Percentiles rank a stretch among this genome's conserved stretches.
These are phyloP conservation scores for Spiraea crenata DNA, from an alignment of 331 rosid genomes.

Conservation along the genomic window DNA sequence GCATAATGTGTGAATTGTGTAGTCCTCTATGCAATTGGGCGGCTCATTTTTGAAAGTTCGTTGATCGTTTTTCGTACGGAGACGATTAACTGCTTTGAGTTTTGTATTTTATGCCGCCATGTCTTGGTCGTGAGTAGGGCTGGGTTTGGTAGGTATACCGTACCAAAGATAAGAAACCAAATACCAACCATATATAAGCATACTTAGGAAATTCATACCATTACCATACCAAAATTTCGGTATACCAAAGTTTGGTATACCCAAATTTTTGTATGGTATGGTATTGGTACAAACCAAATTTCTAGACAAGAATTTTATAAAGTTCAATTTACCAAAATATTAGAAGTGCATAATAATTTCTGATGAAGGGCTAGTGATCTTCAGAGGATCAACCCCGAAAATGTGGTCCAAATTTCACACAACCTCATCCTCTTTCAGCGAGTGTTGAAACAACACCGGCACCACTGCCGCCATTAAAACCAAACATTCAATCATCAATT, in stretches of 20 bases:
- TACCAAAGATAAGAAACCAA: too few relatives aligned
- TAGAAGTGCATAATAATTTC: neutral
- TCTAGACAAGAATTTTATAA: too few relatives aligned
- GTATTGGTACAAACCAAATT: too few relatives aligned
- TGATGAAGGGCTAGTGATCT: conserved; percentile 55
- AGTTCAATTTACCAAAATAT: too few relatives aligned
- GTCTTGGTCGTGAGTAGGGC: too few relatives aligned
- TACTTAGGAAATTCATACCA: too few relatives aligned
- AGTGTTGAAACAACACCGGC: conserved; percentile 77
- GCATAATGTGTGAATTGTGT: neutral
- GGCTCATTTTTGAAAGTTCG: neutral
- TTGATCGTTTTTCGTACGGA: neutral
- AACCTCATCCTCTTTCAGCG: conserved; percentile 59
- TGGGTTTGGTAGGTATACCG: too few relatives aligned
- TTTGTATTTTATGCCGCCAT: neutral
- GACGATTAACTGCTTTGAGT: neutral
- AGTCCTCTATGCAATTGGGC: neutral
- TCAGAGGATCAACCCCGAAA: conserved; percentile 68
- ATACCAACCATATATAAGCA: too few relatives aligned
- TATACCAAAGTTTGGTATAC: too few relatives aligned
- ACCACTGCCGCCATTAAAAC: conserved; percentile 44
- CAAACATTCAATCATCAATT: too few relatives aligned
- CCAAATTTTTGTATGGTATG: too few relatives aligned
- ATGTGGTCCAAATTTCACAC: conserved; percentile 63
- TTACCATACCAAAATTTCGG: too few relatives aligned